Evolutionary conservation across 495 filamentous ascomycete species (phyloP).

Genomic region (Aspergillus carlsbadensis): DNA sequence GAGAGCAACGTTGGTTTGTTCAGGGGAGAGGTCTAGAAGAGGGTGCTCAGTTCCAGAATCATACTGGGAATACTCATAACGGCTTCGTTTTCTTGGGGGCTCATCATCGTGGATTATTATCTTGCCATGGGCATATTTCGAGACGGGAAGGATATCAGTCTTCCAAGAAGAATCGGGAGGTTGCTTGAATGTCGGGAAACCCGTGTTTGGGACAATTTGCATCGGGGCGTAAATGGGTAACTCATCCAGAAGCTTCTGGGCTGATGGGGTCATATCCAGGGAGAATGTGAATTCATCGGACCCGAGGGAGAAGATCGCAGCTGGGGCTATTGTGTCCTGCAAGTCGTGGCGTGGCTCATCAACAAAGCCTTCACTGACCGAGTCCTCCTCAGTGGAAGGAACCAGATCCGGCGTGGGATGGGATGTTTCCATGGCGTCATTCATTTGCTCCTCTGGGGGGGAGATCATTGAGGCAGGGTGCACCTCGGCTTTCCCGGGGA

Average conservation of each 20-base stretch:
- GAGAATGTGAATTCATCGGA: slow-evolving; percentile 80
- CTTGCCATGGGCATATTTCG: slow-evolving; percentile 80
- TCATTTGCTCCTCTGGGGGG: slow-evolving; percentile 27
- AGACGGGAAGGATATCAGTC: slow-evolving; percentile 75
- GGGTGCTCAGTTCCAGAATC: slow-evolving; percentile 60
- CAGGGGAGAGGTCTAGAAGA: slow-evolving; percentile 59
- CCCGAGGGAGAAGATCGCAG: slow-evolving; percentile 78
- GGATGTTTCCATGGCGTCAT: slow-evolving; percentile 34
- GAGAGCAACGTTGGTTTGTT: slow-evolving; percentile 75
- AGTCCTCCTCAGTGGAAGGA: slow-evolving; percentile 60
- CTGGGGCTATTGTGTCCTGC: slow-evolving; percentile 51
- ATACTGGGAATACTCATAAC: slow-evolving; percentile 70
- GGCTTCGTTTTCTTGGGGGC: slow-evolving; percentile 70
- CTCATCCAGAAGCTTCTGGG: slow-evolving; percentile 82
- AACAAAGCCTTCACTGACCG: slow-evolving; percentile 46
- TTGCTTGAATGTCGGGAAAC: slow-evolving; percentile 54
- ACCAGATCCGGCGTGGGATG: slow-evolving; percentile 72
- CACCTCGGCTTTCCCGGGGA: slow-evolving; percentile 17
- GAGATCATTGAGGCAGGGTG: slow-evolving; percentile 27
- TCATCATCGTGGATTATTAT: slow-evolving; percentile 65
- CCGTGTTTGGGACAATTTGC: slow-evolving; percentile 52
- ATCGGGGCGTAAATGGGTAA: slow-evolving; percentile 76
- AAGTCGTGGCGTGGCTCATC: slow-evolving; percentile 45
- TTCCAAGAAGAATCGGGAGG: slow-evolving; percentile 71
- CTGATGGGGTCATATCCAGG: slow-evolving; percentile 69